phyloP scores from a whole-genome alignment of 192 early-diverging fungal genomes.

The Coemansia aciculifera region DNA sequence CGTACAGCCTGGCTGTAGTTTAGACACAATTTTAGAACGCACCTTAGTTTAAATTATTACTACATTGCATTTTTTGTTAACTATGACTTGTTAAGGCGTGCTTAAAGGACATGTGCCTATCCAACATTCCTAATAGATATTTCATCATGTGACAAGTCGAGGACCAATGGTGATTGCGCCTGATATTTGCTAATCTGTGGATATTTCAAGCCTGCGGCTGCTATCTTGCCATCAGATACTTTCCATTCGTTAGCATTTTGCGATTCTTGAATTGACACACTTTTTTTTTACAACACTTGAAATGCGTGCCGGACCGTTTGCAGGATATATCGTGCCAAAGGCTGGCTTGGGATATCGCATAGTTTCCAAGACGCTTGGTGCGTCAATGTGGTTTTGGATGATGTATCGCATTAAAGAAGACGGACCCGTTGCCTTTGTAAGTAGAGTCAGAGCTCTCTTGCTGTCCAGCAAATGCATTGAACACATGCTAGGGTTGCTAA shows the following conservation, averaged over 20 bases:
- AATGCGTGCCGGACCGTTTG: slow-evolving; percentile 41
- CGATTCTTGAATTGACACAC: not conserved
- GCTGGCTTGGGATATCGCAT: slow-evolving; percentile 52
- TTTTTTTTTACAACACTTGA: not conserved
- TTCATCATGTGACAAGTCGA: not conserved
- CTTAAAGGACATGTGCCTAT: no score
- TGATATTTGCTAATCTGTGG: not conserved
- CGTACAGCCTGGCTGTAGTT: not conserved
- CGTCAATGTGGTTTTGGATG: slow-evolving; percentile 82
- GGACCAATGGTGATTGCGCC: not conserved
- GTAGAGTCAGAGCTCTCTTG: slow-evolving; percentile 11
- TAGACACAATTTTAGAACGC: not conserved
- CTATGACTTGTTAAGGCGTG: no score
- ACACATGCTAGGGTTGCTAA: not conserved
- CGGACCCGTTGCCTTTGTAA: slow-evolving; percentile 68
- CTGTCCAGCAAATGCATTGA: not conserved
- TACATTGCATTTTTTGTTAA: not conserved
- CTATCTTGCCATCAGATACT: not conserved
- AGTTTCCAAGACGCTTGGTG: slow-evolving; percentile 65
- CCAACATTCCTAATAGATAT: not conserved
- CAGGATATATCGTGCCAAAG: slow-evolving; percentile 48
- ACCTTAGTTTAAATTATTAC: not conserved
- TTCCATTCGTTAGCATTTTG: not conserved
- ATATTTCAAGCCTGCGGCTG: no score
- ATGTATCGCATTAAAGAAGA: slow-evolving; percentile 81